These are phyloP conservation scores for Melastoma malabathricum DNA, from an alignment of 345 rosid species.

Conservation along the genomic window DNA sequence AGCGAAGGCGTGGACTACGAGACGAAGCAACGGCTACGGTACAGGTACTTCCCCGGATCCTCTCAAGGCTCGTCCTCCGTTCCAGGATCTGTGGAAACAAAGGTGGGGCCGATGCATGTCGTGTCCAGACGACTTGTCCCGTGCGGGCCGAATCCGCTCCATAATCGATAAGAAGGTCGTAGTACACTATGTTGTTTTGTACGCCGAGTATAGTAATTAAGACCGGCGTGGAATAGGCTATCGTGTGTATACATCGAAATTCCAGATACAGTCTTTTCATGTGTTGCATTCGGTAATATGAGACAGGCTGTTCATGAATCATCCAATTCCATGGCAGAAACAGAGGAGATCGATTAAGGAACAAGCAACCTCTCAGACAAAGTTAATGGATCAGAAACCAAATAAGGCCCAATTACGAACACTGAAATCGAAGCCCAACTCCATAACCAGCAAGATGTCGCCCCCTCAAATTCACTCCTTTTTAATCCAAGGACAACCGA, in stretches of 20 bases:
- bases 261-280: no score
- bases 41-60: slow-evolving; percentile 15
- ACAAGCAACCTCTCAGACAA: no score
- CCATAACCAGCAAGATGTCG: neutral
- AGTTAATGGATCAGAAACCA: neutral
- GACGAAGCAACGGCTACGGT: slow-evolving; percentile 4
- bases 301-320: no score
- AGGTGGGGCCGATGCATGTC: slow-evolving; percentile 2
- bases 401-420: neutral
- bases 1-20: neutral
- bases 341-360: neutral
- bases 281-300: no score
- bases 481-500: neutral
- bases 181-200: neutral
- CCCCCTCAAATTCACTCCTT: neutral
- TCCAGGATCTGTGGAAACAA: slow-evolving; percentile 5
- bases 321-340: no score
- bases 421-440: neutral
- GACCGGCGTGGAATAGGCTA: no score
- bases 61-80: slow-evolving; percentile 11
- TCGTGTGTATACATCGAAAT: no score
- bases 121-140: slow-evolving; percentile 28
- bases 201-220: neutral
- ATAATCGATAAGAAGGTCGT: slow-evolving; percentile 18
- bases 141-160: slow-evolving; percentile 33